These are phyloP conservation scores for Tolypocladium endophyticum DNA, from an alignment of 2,329 filamentous ascomycete species.

Conservation along the genomic window DNA sequence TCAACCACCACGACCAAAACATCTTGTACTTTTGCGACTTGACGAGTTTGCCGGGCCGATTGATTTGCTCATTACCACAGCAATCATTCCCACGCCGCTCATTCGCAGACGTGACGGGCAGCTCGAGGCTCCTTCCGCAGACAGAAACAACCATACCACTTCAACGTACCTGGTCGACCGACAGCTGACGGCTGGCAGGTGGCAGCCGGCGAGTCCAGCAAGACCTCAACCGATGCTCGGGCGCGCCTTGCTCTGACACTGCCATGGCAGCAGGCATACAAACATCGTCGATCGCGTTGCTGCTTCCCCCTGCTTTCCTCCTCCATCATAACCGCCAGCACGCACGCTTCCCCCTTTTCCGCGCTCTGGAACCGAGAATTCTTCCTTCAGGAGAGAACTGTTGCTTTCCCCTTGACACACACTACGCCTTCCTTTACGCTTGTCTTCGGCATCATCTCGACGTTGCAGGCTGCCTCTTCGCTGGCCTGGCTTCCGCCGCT, in stretches of 20 bases:
- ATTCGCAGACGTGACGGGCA: not conserved
- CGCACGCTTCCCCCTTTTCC: not conserved
- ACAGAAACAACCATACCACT: not conserved
- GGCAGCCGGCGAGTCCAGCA: not conserved
- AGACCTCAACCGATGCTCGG: not conserved
- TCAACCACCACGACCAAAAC: not conserved
- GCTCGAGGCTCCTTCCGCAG: not conserved
- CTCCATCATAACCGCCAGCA: not conserved
- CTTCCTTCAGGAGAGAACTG: not conserved
- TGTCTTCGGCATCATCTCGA: not conserved
- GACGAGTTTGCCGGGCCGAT: not conserved
- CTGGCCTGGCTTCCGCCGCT: not conserved
- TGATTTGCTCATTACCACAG: not conserved
- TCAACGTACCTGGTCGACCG: not conserved
- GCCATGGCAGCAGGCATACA: not conserved
- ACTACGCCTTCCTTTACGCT: not conserved
- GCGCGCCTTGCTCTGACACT: too few species aligned
- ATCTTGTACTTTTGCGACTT: not conserved
- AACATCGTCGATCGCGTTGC: not conserved
- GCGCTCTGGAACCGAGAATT: too few species aligned
- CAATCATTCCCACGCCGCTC: not conserved
- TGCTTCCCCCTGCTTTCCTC: not conserved
- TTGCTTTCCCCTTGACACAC: not conserved
- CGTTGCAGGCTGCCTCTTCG: not conserved
- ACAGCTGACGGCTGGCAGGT: not conserved